Percentiles rank a stretch among this genome's conserved stretches.
These are phyloP conservation scores for Tylopilus intermedius DNA, from an alignment of 768 basidiomycete species.

Conservation along the genomic window DNA sequence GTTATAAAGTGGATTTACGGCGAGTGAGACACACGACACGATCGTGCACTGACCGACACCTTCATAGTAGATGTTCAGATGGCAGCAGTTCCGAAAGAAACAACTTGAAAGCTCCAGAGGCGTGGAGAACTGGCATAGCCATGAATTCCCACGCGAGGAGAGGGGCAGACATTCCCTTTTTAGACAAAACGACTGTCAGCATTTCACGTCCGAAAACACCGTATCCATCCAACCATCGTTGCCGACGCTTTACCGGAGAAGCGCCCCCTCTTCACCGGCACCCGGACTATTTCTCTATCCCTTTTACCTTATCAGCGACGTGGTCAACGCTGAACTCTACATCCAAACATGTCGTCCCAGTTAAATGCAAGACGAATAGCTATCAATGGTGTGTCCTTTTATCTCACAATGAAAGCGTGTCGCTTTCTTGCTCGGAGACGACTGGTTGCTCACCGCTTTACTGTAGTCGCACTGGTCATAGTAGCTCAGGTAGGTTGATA, in stretches of 20 bases:
- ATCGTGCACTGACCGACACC: too few species aligned
- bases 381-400: constrained; percentile 36
- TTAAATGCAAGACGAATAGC: constrained; percentile 39
- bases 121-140: too few species aligned
- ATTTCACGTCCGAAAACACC: background rate
- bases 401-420: background rate
- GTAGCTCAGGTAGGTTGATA: constrained; percentile 44
- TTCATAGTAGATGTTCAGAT: too few species aligned
- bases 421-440: background rate
- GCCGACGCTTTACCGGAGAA: background rate
- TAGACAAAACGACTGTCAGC: constrained; percentile 3
- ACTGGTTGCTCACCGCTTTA: constrained; percentile 8
- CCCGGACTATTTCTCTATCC: background rate
- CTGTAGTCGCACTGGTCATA: constrained; percentile 46
- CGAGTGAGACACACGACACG: too few species aligned
- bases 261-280: background rate
- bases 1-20: too few species aligned
- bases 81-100: too few species aligned
- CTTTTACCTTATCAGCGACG: background rate
- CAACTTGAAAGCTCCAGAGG: too few species aligned
- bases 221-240: background rate
- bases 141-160: too few species aligned
- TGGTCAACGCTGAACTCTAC: background rate
- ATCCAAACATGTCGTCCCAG: constrained; percentile 24
- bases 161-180: constrained; percentile 5